These are phyloP conservation scores for Pythium aphanidermatum DNA, from an alignment of 352 stramenopile species.

Conservation along the genomic window DNA sequence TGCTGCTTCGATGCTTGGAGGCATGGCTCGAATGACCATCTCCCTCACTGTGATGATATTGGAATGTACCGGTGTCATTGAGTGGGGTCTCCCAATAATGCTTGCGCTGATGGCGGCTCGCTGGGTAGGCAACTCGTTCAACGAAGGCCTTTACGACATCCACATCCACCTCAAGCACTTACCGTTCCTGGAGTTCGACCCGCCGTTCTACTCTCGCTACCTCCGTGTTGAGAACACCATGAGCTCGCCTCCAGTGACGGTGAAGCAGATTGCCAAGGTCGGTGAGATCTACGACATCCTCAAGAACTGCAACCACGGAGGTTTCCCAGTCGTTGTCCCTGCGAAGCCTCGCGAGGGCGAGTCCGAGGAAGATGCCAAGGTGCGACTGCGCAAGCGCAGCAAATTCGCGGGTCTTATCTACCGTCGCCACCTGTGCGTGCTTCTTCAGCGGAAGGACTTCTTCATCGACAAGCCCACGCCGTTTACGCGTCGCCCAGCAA, in stretches of 20 bases:
- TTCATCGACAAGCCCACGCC: conserved; percentile 69
- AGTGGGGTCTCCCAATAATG: conserved; percentile 98
- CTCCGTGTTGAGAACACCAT: conserved; percentile 79
- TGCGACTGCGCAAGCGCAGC: conserved; percentile 19
- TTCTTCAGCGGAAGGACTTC: conserved; percentile 85
- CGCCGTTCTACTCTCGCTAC: conserved; percentile 76
- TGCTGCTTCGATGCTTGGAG: conserved; percentile 92
- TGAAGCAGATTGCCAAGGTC: conserved; percentile 70
- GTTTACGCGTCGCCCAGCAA: conserved; percentile 69
- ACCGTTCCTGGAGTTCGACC: conserved; percentile 96
- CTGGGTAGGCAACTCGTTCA: conserved; percentile 98
- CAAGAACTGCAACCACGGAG: conserved; percentile 55
- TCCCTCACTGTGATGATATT: conserved; percentile 98
- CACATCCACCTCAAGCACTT: conserved; percentile 97
- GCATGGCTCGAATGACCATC: conserved; percentile 98
- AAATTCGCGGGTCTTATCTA: conserved; percentile 76
- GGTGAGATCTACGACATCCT: conserved; percentile 79
- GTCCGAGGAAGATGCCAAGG: conserved; percentile 15
- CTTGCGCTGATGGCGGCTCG: conserved; percentile 94
- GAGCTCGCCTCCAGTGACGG: conserved; percentile 46
- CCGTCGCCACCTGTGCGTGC: conserved; percentile 64
- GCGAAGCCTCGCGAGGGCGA: conserved; percentile 28
- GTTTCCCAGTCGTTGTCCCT: conserved; percentile 69
- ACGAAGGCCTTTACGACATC: conserved; percentile 98
- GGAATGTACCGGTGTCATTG: conserved; percentile 97